Evolutionary conservation across 495 filamentous ascomycete species (phyloP).

Genomic region (Hyaloscypha hepaticicola): DNA sequence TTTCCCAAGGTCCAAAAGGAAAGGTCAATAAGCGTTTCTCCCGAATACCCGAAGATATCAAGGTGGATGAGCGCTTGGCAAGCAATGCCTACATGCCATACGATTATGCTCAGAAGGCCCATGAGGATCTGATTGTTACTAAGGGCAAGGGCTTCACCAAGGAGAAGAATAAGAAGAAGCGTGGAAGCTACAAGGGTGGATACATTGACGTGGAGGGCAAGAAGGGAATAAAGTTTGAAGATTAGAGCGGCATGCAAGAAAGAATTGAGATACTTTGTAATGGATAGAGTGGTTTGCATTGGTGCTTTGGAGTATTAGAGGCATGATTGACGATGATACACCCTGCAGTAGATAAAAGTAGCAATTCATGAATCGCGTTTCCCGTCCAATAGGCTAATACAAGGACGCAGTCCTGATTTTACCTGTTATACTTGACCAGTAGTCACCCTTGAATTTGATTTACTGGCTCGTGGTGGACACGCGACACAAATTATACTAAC

Average conservation of each 20-base stretch:
- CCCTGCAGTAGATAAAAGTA: not conserved
- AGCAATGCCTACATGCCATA: constrained; percentile 79
- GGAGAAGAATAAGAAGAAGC: constrained; percentile 97
- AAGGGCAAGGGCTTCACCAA: constrained; percentile 98
- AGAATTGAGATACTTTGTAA: not conserved
- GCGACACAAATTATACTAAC: too few species aligned
- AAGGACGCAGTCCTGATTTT: too few species aligned
- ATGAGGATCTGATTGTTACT: constrained; percentile 82
- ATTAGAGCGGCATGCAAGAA: constrained; percentile 44
- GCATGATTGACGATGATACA: constrained; percentile 8
- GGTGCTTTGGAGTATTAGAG: constrained; percentile 1
- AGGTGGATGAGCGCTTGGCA: constrained; percentile 57
- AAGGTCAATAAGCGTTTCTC: constrained; percentile 62
- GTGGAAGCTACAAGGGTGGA: constrained; percentile 84
- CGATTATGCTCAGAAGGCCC: constrained; percentile 85
- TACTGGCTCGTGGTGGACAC: too few species aligned
- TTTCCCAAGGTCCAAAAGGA: constrained; percentile 40
- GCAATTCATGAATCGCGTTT: not conserved
- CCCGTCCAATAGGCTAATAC: not conserved
- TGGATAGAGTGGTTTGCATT: not conserved
- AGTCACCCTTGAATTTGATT: too few species aligned
- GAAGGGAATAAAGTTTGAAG: constrained; percentile 84
- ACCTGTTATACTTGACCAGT: too few species aligned
- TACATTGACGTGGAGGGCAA: constrained; percentile 71
- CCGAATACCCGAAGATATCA: constrained; percentile 56